Evolutionary conservation across 2,329 filamentous ascomycete genomes (phyloP).

Genomic region (Fusarium globosum): DNA sequence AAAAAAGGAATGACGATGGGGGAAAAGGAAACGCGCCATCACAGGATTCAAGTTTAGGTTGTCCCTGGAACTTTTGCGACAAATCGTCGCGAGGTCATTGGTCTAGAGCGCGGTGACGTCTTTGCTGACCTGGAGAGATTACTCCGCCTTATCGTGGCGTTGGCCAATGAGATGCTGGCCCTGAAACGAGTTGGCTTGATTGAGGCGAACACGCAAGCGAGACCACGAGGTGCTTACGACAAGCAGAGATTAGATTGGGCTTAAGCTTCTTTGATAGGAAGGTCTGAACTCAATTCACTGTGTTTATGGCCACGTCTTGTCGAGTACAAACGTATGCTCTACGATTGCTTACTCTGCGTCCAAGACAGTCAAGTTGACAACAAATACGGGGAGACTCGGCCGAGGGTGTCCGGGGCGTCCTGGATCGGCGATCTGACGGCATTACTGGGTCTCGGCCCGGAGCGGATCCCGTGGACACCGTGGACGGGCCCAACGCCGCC

Average conservation of each 20-base stretch:
- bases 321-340: background rate
- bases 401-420: background rate
- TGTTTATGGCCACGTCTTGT: background rate
- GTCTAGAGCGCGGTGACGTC: slow-evolving; percentile 21
- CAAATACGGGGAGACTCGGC: background rate
- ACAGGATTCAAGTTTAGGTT: slow-evolving; percentile 12
- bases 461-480: background rate
- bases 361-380: background rate
- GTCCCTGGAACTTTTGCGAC: slow-evolving; percentile 32
- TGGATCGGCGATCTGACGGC: slow-evolving; percentile 7
- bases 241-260: background rate
- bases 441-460: background rate
- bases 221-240: slow-evolving; percentile 21
- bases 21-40: background rate
- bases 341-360: background rate
- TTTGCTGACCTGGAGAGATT: slow-evolving; percentile 4
- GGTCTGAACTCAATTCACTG: background rate
- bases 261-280: background rate
- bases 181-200: background rate
- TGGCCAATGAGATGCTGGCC: background rate
- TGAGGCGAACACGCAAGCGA: slow-evolving; percentile 22
- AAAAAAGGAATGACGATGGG: background rate
- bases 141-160: slow-evolving; percentile 16
- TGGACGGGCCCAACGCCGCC: background rate
- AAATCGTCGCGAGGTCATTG: slow-evolving; percentile 5